These are phyloP conservation scores for Colletotrichum destructivum DNA, from an alignment of 2,329 filamentous ascomycete species.

Conservation along the genomic window DNA sequence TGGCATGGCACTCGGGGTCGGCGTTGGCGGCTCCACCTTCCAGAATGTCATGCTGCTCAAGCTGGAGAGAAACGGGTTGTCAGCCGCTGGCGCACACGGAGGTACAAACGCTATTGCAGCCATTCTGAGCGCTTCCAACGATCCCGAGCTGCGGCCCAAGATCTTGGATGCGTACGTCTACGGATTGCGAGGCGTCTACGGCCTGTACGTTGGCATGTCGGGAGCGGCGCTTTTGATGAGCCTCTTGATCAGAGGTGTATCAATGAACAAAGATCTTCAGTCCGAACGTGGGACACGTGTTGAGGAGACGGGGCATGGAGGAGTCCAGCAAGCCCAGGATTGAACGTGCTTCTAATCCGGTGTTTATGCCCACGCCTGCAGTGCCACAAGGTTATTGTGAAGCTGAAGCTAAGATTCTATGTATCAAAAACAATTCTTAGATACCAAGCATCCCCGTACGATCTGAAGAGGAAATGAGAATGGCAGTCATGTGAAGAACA, in stretches of 20 bases:
- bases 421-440: not conserved
- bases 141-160: not conserved
- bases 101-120: not conserved
- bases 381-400: not conserved
- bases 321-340: not conserved
- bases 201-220: not conserved
- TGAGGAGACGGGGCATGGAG: not conserved
- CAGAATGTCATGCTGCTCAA: conserved; percentile 40
- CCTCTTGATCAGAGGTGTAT: not conserved
- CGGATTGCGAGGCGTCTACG: conserved; percentile 8
- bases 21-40: conserved; percentile 9
- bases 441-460: not conserved
- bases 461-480: not conserved
- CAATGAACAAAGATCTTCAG: not conserved
- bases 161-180: conserved; percentile 14
- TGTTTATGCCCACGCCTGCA: not conserved
- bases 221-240: conserved; percentile 12
- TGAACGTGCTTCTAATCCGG: not conserved
- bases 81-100: not conserved
- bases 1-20: no score
- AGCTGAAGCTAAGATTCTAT: not conserved
- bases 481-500: not conserved
- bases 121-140: not conserved
- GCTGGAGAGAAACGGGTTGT: not conserved
- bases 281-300: no score